Percentiles rank a stretch among this genome's conserved stretches.
Conservation (phyloP, 306 rosid species). For the cucumber (Cucumis sativus) region Cucumber_9930_V3 NC_026660.2:24187001-24187500, state of each 20-base stretch:
- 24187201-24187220: not conserved
- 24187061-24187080: not conserved
- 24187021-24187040: slow-evolving; percentile 4
- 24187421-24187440: not conserved
- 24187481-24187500: not conserved
- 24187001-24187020: slow-evolving; percentile 6
- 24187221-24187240: not conserved
- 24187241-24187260: not conserved
- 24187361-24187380: not conserved
- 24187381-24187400: not conserved
- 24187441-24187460: not conserved
- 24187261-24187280: not conserved
- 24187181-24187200: not conserved
- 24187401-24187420: not conserved
- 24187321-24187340: not conserved
- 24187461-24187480: not conserved
- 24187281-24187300: not conserved
- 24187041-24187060: slow-evolving; percentile 2
- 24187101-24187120: slow-evolving; percentile 29
- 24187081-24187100: slow-evolving; percentile 24
- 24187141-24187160: slow-evolving; percentile 24
- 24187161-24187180: slow-evolving; percentile 13
- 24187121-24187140: slow-evolving; percentile 11
- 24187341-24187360: not conserved
- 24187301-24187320: not conserved